These are phyloP conservation scores for Aspergillus saccharolyticus DNA, from an alignment of 495 filamentous ascomycete species.

Conservation along the genomic window DNA sequence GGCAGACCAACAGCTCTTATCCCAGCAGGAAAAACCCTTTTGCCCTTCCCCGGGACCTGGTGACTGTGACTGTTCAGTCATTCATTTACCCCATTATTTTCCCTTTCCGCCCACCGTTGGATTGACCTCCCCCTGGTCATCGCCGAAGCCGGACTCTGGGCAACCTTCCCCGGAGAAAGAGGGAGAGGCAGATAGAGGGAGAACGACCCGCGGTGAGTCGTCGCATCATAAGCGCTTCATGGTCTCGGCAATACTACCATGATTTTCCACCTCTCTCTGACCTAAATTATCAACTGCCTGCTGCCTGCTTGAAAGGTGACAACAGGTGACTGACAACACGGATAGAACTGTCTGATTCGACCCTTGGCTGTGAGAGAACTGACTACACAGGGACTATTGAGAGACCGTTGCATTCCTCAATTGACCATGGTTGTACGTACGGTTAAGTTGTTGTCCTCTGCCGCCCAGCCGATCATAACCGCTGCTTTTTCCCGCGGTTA, in stretches of 20 bases:
- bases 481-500: conserved; percentile 7
- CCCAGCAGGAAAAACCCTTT: conserved; percentile 33
- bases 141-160: conserved; percentile 36
- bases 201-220: too few species aligned
- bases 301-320: too few species aligned
- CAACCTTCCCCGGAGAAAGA: not conserved
- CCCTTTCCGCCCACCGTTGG: conserved; percentile 26
- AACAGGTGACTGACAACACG: too few species aligned
- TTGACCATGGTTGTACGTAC: not conserved
- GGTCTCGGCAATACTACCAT: not conserved
- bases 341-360: too few species aligned
- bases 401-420: not conserved
- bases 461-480: conserved; percentile 2
- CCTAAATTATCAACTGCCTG: not conserved
- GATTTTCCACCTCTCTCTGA: not conserved
- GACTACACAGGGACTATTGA: not conserved
- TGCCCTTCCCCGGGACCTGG: conserved; percentile 14
- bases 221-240: not conserved
- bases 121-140: conserved; percentile 9
- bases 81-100: conserved; percentile 7
- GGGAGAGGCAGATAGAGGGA: too few species aligned
- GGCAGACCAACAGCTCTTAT: conserved; percentile 16
- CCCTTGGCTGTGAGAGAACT: not conserved
- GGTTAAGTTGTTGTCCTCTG: too few species aligned
- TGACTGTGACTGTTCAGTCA: conserved; percentile 11